Conservation (phyloP, 1,284 basidiomycete genomes). For the Thecaphora thlaspeos region DNA sequence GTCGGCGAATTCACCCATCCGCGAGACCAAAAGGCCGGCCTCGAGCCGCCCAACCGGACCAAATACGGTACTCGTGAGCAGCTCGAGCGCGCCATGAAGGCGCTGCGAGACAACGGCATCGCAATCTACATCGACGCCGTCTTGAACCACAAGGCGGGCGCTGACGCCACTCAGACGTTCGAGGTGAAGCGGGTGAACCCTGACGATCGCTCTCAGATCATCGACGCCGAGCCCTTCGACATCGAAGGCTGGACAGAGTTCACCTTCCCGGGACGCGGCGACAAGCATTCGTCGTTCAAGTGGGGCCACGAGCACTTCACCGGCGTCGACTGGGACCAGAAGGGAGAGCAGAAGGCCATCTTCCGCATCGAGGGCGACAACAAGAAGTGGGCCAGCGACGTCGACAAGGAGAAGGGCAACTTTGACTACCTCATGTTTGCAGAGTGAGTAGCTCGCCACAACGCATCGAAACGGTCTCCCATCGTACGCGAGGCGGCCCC, state of each 20-base stretch:
- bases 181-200: constrained; percentile 37
- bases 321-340: constrained; percentile 85
- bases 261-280: constrained; percentile 74
- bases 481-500: too few species aligned
- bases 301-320: constrained; percentile 58
- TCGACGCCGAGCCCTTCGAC: constrained; percentile 24
- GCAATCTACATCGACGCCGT: constrained; percentile 62
- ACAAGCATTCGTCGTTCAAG: constrained; percentile 65
- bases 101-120: constrained; percentile 59
- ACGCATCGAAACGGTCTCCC: too few species aligned
- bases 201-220: constrained; percentile 30
- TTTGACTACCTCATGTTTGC: constrained; percentile 60
- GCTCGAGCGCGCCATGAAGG: constrained; percentile 68
- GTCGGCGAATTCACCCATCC: constrained; percentile 77
- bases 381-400: constrained; percentile 61
- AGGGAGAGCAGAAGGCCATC: constrained; percentile 67
- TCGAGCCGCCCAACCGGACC: constrained; percentile 63
- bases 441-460: too few species aligned
- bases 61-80: constrained; percentile 88
- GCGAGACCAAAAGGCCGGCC: constrained; percentile 68
- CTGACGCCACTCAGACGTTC: constrained; percentile 75
- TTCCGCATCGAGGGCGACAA: constrained; percentile 62
- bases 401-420: constrained; percentile 59
- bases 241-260: constrained; percentile 63
- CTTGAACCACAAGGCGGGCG: constrained; percentile 67